A percentile compares a stretch with the other conserved stretches of the same genome.
Evolutionary conservation across 2,329 filamentous ascomycete species (phyloP).

Genomic region (Juglanconis sp.): DNA sequence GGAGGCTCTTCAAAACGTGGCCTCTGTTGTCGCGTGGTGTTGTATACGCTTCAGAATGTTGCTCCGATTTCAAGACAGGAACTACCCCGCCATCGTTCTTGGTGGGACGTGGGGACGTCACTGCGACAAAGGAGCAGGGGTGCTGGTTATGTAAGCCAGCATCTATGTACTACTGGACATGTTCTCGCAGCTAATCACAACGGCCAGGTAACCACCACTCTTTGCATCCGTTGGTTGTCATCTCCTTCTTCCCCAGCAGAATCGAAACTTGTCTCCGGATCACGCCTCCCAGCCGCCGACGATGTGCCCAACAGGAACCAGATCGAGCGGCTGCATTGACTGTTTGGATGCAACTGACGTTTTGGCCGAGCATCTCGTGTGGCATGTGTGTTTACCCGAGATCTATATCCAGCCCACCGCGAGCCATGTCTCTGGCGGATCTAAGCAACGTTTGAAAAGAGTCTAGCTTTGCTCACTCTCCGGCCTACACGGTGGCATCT

Average conservation of each 20-base stretch:
- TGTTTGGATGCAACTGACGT: neutral
- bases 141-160: neutral
- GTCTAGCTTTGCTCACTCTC: neutral
- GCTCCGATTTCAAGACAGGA: neutral
- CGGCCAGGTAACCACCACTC: neutral
- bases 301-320: neutral
- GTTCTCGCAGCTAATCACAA: neutral
- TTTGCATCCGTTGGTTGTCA: neutral
- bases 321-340: neutral
- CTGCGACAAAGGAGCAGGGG: neutral
- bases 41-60: neutral
- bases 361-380: neutral
- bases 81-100: constrained; percentile 4
- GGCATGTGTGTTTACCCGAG: neutral
- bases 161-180: no score
- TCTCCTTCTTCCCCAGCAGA: neutral
- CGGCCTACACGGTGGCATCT: neutral
- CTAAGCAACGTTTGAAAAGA: neutral
- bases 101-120: constrained; percentile 1
- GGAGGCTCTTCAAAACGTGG: neutral
- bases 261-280: neutral
- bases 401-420: neutral
- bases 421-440: neutral
- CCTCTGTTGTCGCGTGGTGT: neutral
- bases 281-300: constrained; percentile 8